Conservation (phyloP, 129 eudicot genomes). For the Heracleum sosnowskyi region DNA sequence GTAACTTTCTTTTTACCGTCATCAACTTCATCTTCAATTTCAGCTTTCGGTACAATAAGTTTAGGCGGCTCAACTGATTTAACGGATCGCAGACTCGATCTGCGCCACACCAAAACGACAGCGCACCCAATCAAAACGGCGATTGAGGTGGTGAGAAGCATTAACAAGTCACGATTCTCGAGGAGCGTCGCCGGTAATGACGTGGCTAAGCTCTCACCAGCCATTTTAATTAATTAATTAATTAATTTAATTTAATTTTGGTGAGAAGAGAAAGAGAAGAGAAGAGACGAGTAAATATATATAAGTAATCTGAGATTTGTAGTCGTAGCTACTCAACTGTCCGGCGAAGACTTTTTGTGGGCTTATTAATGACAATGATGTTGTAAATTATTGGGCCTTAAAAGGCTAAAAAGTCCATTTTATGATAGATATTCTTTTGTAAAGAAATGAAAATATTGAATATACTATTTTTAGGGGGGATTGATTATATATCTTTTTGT, state of each 20-base stretch:
- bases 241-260: background rate
- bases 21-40: constrained; percentile 57
- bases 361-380: background rate
- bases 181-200: constrained; percentile 22
- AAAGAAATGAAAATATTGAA: too few species aligned
- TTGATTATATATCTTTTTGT: too few species aligned
- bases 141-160: constrained; percentile 67
- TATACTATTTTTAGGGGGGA: background rate
- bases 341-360: constrained; percentile 1
- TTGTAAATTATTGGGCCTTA: background rate
- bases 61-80: constrained; percentile 34
- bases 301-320: background rate
- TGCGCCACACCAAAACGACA: constrained; percentile 56
- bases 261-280: too few species aligned
- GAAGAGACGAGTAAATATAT: background rate
- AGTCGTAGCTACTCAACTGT: background rate
- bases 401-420: background rate
- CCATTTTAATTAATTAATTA: background rate
- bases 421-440: too few species aligned
- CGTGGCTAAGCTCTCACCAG: background rate
- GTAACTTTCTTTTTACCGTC: constrained; percentile 81
- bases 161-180: constrained; percentile 59
- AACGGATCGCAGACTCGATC: constrained; percentile 40
- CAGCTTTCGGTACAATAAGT: constrained; percentile 37
- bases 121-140: constrained; percentile 73